Conservation (phyloP, 768 basidiomycete species). For the Suillus spraguei region DNA sequence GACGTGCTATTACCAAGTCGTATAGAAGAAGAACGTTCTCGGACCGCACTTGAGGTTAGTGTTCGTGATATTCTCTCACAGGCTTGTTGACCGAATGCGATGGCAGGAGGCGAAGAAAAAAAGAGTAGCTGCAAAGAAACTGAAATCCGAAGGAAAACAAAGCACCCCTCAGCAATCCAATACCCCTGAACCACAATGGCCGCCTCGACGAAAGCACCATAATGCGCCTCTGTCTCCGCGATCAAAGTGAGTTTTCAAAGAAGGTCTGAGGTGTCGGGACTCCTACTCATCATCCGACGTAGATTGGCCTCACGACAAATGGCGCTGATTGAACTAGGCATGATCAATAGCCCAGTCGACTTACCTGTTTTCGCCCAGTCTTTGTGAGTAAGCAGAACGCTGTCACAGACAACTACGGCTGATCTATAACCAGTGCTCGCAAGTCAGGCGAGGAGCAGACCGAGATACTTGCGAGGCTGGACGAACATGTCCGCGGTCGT, state of each 20-base stretch:
- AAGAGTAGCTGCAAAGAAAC: constrained; percentile 26
- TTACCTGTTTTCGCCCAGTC: constrained; percentile 60
- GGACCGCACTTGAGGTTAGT: constrained; percentile 52
- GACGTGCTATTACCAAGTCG: constrained; percentile 66
- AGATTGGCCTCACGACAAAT: constrained; percentile 58
- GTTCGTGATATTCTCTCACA: neutral
- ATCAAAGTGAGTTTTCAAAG: constrained; percentile 47
- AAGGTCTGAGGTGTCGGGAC: constrained; percentile 1
- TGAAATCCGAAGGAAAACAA: constrained; percentile 15
- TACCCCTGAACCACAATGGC: constrained; percentile 56
- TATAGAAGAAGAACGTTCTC: constrained; percentile 67
- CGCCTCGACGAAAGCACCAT: constrained; percentile 65
- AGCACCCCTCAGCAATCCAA: constrained; percentile 20
- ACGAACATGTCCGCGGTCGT: constrained; percentile 30
- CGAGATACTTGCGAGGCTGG: constrained; percentile 44
- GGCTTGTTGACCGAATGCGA: constrained; percentile 8
- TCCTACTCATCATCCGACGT: neutral
- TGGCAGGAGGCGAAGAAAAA: constrained; percentile 30
- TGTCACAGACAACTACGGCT: constrained; percentile 5
- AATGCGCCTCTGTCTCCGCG: constrained; percentile 44
- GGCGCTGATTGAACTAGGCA: constrained; percentile 64
- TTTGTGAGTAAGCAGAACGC: constrained; percentile 51
- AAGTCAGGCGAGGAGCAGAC: constrained; percentile 45
- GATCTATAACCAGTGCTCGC: constrained; percentile 34
- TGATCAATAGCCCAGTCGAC: constrained; percentile 55